Percentiles rank a stretch among this genome's conserved stretches.
phyloP scores from a whole-genome alignment of 768 basidiomycete genomes.

The Lactarius pseudohatsudake region DNA sequence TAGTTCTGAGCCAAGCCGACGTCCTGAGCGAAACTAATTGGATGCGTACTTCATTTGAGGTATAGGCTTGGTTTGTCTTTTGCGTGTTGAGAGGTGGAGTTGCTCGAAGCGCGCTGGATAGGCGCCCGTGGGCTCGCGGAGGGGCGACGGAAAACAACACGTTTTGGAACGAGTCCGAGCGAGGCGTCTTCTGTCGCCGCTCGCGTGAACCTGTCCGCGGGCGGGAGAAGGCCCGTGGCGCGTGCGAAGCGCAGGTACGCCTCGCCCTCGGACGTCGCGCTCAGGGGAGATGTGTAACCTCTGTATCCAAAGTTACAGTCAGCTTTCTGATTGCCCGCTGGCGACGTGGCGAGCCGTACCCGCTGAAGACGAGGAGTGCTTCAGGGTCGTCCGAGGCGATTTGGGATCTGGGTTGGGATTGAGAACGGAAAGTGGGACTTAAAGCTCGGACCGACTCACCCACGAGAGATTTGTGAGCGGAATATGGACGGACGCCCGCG shows the following conservation, averaged over 20 bases:
- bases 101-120: slow-evolving; percentile 71
- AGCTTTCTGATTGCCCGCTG: neutral
- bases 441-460: slow-evolving; percentile 47
- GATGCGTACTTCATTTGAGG: no score
- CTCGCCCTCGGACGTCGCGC: slow-evolving; percentile 41
- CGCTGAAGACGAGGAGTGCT: slow-evolving; percentile 83
- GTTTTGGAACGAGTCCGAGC: slow-evolving; percentile 52
- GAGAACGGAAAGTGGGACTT: no score
- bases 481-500: no score
- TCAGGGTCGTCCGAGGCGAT: slow-evolving; percentile 22
- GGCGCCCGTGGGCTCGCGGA: slow-evolving; percentile 74
- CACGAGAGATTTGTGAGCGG: slow-evolving; percentile 65
- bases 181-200: no score
- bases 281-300: slow-evolving; percentile 74
- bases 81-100: no score
- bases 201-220: no score
- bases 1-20: no score
- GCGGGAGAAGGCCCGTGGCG: no score
- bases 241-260: no score
- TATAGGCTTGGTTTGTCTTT: no score
- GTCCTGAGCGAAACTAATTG: no score
- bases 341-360: slow-evolving; percentile 49
- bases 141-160: slow-evolving; percentile 86
- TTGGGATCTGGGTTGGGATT: slow-evolving; percentile 11
- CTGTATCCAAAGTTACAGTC: slow-evolving; percentile 39